Evolutionary conservation across 257 asterid species (phyloP), one percentile per base, ranked within the genome.

Genomic region (Leptodermis oblonga): DNA sequence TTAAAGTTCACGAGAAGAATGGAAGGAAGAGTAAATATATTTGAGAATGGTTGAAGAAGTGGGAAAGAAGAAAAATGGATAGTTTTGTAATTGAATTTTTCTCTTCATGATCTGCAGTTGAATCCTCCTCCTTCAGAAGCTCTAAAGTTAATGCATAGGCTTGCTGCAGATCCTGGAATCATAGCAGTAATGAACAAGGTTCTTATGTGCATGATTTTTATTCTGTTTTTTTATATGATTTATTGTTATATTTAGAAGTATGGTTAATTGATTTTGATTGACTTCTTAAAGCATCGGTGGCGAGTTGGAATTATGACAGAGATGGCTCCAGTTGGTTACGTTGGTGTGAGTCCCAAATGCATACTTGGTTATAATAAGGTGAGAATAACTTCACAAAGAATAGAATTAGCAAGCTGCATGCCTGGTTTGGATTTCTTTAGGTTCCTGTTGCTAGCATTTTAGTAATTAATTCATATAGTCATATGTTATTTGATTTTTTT

Each of bases 321-420:
- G 87, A 81, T 93, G 99, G 96, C 97, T 62, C 99, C 99, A 28
- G 80, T 84, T 71, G 99, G 99, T 74, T 90, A 87, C 80, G 99
- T 93, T 81, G 99, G 99, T 54, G 84, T 88, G 62, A 76, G 83
- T 72, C 97, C 99, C 28, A 80, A 77, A 81, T 93, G 99, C 85
- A 73, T 93, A 65, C 97, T 93, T 79, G 99, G 99, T 78, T 69
- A 87, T 70, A 93, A 93, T 86, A 83, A 87, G 97, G 99, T 93
- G 69, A 73, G 78, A 69, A 56, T 73, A 42, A 25, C 62, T 36
- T 56, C 67, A 10, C 17, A 2, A 26, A 60, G 60, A 14, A 39
- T 61, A 45, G 49, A 49, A 23, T 55, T 54, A 15, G 22, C 46
- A 42, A 55, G 34, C 0, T 1, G 43, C 34, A 60, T 15, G 17